Conservation (phyloP, 169 alveolate species). For the Plasmodium gallinaceum region DNA sequence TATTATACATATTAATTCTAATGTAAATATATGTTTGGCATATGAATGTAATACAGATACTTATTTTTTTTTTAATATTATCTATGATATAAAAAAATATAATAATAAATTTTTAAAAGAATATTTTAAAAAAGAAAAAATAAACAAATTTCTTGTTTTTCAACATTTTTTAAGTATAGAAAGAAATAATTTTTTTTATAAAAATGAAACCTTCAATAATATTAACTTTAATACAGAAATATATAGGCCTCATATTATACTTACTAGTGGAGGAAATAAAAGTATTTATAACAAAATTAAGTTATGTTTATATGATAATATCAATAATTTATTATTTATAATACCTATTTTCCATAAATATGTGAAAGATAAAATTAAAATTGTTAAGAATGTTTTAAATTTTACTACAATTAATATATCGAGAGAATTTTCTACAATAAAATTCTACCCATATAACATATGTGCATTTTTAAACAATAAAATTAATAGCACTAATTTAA, state of each 20-base stretch:
- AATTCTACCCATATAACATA: conserved; percentile 56
- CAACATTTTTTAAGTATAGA: conserved; percentile 66
- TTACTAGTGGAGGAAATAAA: conserved; percentile 72
- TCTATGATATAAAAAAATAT: conserved; percentile 50
- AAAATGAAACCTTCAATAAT: conserved; percentile 7
- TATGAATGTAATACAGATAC: conserved; percentile 42
- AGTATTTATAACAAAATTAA: conserved; percentile 50
- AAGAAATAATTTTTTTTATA: conserved; percentile 14
- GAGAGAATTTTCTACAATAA: conserved; percentile 21
- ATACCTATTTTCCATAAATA: conserved; percentile 74
- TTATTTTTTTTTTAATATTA: conserved; percentile 58
- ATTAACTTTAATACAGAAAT: conserved; percentile 72
- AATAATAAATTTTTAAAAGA: conserved; percentile 16
- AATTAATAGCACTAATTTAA: conserved; percentile 57
- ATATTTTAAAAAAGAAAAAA: conserved; percentile 50
- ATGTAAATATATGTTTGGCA: conserved; percentile 64
- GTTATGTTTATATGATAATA: conserved; percentile 74
- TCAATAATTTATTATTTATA: conserved; percentile 59
- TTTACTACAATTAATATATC: conserved; percentile 45
- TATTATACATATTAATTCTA: conserved; percentile 65
- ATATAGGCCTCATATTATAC: conserved; percentile 42
- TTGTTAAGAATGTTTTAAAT: conserved; percentile 66
- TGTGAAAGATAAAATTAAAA: conserved; percentile 69
- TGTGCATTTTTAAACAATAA: conserved; percentile 56
- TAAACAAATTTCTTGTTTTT: conserved; percentile 36